Percentiles rank a stretch among this genome's conserved stretches.
These are phyloP conservation scores for Eimeria sp. DNA, from an alignment of 169 alveolate genomes.

Conservation along the genomic window DNA sequence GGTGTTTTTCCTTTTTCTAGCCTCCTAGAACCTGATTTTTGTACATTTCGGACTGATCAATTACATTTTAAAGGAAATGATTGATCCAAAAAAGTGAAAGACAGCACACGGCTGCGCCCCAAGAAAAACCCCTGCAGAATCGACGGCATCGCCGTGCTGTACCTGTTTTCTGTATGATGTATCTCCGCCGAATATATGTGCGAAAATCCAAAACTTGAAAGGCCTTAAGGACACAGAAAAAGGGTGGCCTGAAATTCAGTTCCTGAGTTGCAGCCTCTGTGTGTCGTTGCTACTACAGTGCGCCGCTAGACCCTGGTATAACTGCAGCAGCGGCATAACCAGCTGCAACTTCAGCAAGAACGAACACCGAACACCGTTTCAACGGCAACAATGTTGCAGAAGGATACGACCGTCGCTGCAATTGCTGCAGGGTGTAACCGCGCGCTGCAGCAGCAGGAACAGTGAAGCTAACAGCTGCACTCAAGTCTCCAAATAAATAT, in stretches of 20 bases:
- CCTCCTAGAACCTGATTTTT: not conserved
- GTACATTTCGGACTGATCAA: no score
- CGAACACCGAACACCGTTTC: not conserved
- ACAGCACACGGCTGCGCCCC: not conserved
- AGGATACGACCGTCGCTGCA: not conserved
- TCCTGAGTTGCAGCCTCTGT: not conserved
- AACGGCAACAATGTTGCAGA: not conserved
- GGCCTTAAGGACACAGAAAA: not conserved
- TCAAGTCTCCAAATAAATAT: not conserved
- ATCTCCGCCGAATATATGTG: not conserved
- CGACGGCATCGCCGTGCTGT: slow-evolving; percentile 23
- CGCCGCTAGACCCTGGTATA: no score
- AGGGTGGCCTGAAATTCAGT: not conserved
- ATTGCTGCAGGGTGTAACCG: not conserved
- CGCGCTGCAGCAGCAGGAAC: not conserved
- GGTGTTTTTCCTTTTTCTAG: not conserved
- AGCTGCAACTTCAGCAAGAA: no score
- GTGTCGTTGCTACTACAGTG: no score
- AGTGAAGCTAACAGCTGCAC: not conserved
- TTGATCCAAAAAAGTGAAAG: not conserved
- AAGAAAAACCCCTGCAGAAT: slow-evolving; percentile 23
- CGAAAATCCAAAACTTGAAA: not conserved
- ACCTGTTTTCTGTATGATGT: not conserved
- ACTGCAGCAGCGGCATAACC: no score
- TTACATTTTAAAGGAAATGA: not conserved